Base-by-base conservation (phyloP, 257 asterid genomes). In the Prunella vulgaris region DNA sequence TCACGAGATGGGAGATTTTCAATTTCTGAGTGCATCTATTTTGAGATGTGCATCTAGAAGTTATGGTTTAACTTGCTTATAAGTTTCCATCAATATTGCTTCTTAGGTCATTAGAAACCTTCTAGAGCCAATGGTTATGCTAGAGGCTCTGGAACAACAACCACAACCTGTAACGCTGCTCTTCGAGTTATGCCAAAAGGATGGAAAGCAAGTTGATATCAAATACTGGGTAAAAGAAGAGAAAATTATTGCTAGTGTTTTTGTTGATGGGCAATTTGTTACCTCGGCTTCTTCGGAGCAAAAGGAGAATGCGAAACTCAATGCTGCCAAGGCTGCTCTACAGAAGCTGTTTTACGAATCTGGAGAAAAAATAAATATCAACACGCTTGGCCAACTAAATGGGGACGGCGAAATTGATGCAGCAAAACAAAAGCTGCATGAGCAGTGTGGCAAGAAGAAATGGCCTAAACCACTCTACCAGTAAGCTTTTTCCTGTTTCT, bases 101-200 rank as follows among this genome's bases (percentile, higher is more conserved):
- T 35, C 3, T 69, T 75, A 93, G 98, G 64, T 87, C 25, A 72
- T 84, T 66, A 84, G 83, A 48, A 67, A 74, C 22, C 74, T 93
- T 18, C 52, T 88, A 49, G 92, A 91, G 78, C 99, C 99, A 8
- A 75, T 88, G 24, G 74, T 87, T 13, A 87, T 82, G 5, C 85
- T 81, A 21, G 90, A 86, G 33, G 18, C 66, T 72, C 74, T 93
- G 49, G 78, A 80, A 75, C 71, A 74, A 56, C 90, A 88, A 54
- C 99, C 94, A 14, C 97, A 93, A 35, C 98, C 98, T 0, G 96
- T 93, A 60, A 87, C 96, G 0, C 52, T 74, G 85, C 85, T 93
- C 48, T 87, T 74, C 22, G 87, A 86, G 59, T 52, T 79, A 9
- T 88, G 96, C 83, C 99, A 88, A 75, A 93, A 80, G 70, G 83